Conservation (phyloP, 2,329 filamentous ascomycete species). For the Chrysosporium queenslandicum region DNA sequence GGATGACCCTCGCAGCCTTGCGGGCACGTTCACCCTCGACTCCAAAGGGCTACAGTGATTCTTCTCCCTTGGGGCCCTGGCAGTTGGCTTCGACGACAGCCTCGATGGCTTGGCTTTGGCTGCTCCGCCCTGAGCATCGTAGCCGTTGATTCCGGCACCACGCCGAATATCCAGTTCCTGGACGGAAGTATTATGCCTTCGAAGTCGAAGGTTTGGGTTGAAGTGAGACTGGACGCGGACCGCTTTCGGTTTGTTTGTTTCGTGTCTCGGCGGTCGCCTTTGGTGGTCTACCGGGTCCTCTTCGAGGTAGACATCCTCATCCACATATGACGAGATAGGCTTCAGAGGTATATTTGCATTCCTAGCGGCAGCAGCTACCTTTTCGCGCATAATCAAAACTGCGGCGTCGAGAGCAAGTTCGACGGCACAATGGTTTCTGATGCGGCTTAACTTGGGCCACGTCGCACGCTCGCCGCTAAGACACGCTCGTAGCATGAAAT, state of each 20-base stretch:
- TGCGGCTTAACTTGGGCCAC: slow-evolving; percentile 79
- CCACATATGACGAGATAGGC: neutral
- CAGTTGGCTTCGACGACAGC: neutral
- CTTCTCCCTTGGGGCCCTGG: neutral
- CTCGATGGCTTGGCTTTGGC: neutral
- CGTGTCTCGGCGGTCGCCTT: neutral
- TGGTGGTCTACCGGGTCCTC: neutral
- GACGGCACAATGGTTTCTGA: slow-evolving; percentile 78
- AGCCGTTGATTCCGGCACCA: neutral
- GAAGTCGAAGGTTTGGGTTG: neutral
- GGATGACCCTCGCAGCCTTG: neutral
- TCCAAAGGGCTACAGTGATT: neutral
- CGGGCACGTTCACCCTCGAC: neutral
- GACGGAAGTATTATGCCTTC: neutral
- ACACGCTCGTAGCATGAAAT: slow-evolving; percentile 75
- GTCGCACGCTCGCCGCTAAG: slow-evolving; percentile 73
- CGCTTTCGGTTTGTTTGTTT: neutral
- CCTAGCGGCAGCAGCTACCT: slow-evolving; percentile 1
- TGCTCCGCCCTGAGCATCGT: neutral
- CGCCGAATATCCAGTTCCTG: neutral
- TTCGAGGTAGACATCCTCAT: neutral
- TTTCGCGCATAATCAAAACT: slow-evolving; percentile 24
- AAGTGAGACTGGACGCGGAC: neutral
- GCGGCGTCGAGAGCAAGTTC: slow-evolving; percentile 59
- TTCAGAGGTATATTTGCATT: slow-evolving; percentile 3